Evolutionary conservation across 2,329 filamentous ascomycete species (phyloP).

Genomic region (Tympanopsis confertula): DNA sequence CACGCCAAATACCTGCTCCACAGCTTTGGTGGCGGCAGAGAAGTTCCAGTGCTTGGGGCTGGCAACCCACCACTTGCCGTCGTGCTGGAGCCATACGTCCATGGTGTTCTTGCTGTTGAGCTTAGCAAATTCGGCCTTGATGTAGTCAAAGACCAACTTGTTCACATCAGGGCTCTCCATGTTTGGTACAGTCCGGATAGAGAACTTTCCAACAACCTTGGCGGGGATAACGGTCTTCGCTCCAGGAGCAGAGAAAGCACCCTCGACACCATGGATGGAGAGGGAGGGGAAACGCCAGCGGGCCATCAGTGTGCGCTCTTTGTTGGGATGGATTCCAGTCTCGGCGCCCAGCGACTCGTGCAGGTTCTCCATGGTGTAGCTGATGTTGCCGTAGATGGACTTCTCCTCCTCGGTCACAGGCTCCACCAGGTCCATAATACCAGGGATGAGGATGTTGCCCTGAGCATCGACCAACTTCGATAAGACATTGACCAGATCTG

Average conservation of each 20-base stretch:
- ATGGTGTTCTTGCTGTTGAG: conserved; percentile 85
- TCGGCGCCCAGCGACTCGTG: conserved; percentile 82
- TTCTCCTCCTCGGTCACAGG: conserved; percentile 79
- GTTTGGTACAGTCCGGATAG: conserved; percentile 89
- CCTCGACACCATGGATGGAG: conserved; percentile 88
- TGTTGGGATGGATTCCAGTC: conserved; percentile 77
- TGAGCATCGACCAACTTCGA: conserved; percentile 75
- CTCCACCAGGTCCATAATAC: conserved; percentile 85
- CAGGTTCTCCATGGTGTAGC: conserved; percentile 92
- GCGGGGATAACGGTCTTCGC: conserved; percentile 98
- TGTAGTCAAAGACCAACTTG: conserved; percentile 69
- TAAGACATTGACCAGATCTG: conserved; percentile 75
- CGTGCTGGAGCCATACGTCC: conserved; percentile 72
- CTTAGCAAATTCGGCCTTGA: conserved; percentile 75
- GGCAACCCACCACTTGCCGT: conserved; percentile 97
- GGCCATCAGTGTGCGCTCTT: conserved; percentile 87
- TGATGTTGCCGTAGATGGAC: conserved; percentile 75
- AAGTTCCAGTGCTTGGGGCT: conserved; percentile 99
- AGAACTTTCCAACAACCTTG: conserved; percentile 97
- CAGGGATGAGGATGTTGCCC: conserved; percentile 89
- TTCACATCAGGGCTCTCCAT: conserved; percentile 93
- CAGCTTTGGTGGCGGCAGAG: conserved; percentile 84
- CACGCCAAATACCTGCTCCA: conserved; percentile 85
- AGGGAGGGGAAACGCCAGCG: conserved; percentile 92
- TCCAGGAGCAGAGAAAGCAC: conserved; percentile 82